Evolutionary conservation across 495 filamentous ascomycete species (phyloP).

Genomic region (Glarea lozoyensis): DNA sequence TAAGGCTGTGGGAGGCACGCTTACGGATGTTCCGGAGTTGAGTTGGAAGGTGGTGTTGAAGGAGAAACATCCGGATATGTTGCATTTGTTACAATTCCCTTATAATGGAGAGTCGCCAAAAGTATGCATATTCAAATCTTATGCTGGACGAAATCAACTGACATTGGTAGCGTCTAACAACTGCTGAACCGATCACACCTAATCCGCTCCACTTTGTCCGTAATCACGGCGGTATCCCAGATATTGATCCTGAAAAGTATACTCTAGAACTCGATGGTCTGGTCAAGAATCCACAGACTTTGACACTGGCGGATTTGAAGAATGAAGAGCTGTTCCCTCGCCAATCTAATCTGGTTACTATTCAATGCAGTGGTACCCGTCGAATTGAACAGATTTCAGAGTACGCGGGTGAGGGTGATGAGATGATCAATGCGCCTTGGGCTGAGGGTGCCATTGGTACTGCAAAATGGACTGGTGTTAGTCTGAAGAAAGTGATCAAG

Average conservation of each 20-base stretch:
- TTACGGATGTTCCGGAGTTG: constrained; percentile 38
- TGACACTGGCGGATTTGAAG: constrained; percentile 47
- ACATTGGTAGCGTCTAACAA: constrained; percentile 27
- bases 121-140: constrained; percentile 5
- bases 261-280: constrained; percentile 46
- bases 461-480: constrained; percentile 51
- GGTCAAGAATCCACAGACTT: constrained; percentile 41
- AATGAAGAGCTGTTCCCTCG: constrained; percentile 47
- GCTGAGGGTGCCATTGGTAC: constrained; percentile 60
- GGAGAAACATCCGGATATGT: constrained; percentile 58
- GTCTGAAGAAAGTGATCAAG: constrained; percentile 58
- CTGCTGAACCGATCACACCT: constrained; percentile 43
- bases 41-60: constrained; percentile 48
- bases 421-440: constrained; percentile 61
- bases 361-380: constrained; percentile 62
- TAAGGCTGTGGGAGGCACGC: constrained; percentile 44
- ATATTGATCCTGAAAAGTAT: constrained; percentile 45
- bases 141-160: background rate
- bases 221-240: constrained; percentile 59
- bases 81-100: constrained; percentile 60
- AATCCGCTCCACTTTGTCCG: constrained; percentile 56
- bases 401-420: constrained; percentile 59
- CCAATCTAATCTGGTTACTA: constrained; percentile 43
- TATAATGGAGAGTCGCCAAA: constrained; percentile 62
- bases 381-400: constrained; percentile 55